Percentiles rank a stretch among this genome's conserved stretches.
Conservation (phyloP, 2,329 filamentous ascomycete species). For the Passalora sequoiae region DNA sequence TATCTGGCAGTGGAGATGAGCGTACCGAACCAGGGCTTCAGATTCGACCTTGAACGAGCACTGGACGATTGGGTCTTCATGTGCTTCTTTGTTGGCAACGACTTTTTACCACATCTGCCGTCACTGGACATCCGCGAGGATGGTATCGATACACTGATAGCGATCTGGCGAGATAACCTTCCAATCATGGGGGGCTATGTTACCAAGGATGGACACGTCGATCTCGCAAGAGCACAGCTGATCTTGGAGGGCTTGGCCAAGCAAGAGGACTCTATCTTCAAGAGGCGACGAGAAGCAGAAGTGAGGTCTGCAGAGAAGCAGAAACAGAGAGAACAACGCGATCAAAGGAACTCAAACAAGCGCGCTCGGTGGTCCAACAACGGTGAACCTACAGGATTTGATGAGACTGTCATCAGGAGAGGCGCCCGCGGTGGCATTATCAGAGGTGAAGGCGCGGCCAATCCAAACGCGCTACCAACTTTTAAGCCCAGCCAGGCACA, state of each 20-base stretch:
- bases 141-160: constrained; percentile 90
- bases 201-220: constrained; percentile 89
- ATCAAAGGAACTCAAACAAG: constrained; percentile 45
- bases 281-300: constrained; percentile 76
- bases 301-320: constrained; percentile 74
- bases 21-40: constrained; percentile 75
- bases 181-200: constrained; percentile 91
- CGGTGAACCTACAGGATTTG: constrained; percentile 28
- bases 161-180: constrained; percentile 94
- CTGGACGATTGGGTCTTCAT: constrained; percentile 99
- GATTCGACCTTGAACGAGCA: constrained; percentile 87
- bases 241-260: constrained; percentile 85
- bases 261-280: constrained; percentile 91
- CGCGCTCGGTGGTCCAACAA: constrained; percentile 28
- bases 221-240: constrained; percentile 77
- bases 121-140: constrained; percentile 95
- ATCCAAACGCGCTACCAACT: constrained; percentile 47
- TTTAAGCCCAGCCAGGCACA: constrained; percentile 53
- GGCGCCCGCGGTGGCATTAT: constrained; percentile 33
- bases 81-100: constrained; percentile 98
- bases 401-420: constrained; percentile 31
- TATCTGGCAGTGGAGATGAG: constrained; percentile 87
- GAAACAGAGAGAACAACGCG: constrained; percentile 71
- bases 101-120: constrained; percentile 95
- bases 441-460: constrained; percentile 31